Base-by-base conservation (phyloP, 257 asterid genomes). In the Hygrophila difformis region DNA sequence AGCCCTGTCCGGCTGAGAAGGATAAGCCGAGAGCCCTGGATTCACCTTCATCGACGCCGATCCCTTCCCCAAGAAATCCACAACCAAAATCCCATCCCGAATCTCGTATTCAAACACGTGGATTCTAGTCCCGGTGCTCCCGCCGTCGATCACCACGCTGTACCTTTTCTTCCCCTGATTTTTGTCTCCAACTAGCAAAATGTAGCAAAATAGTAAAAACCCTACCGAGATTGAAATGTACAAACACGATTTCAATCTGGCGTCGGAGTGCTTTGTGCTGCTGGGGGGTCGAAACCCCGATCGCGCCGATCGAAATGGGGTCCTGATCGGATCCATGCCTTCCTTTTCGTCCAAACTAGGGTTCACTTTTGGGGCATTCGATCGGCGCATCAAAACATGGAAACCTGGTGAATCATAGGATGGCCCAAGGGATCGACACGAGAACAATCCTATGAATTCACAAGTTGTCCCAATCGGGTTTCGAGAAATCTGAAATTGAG, bases 51-150 rank as follows among this genome's bases (percentile, higher is more conserved):
- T 79, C 18, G 94, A 82, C 21, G 56, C 77, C 77, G 71, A 60
- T 44, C 89, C 94, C 47, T 65, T 70, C 28, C 64, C 79, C 21
- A 89, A 76, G 44, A 91, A 80, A 73, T 78, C 93, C 39, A 66
- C 74, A 51, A 57, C 80, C 59, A 70, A 71, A 36, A 61, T 47
- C 57, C 87, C 95, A 67, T 58, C 41, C 53, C 67, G 63, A 48
- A 76, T 66, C 53, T 68, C 74, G 59, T 76, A 91, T 49, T 73
- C 69, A 47, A 91, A 82, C 68, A 86, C 96, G 17, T 91, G 96
- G 41, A 86, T 78, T 49, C 99, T 80, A 46, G 89, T 75, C 34
- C 99, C 99, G 7, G 96, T 86, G 58, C 99, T 91, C n/a, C 99
- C 98, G 1, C 99, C 96, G 47, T 91, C 99, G 22, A 91, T 79